Percentiles rank a stretch among this genome's conserved stretches.
phyloP scores from a whole-genome alignment of 2,329 filamentous ascomycete genomes.

The Scytalidium sp. region DNA sequence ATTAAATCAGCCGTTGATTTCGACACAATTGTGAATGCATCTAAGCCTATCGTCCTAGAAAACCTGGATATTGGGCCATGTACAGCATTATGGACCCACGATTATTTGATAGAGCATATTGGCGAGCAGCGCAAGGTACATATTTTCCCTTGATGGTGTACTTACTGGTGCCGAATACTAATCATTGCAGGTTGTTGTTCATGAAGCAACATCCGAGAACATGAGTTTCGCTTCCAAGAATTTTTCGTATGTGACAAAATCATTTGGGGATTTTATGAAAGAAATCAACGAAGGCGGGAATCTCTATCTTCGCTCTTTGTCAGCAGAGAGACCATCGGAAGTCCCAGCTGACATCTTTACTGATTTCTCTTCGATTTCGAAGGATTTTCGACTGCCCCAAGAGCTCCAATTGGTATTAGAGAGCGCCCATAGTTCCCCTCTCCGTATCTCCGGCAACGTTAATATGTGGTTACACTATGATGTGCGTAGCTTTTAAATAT shows the following conservation, averaged over 20 bases:
- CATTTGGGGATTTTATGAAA: conserved; percentile 65
- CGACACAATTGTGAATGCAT: conserved; percentile 50
- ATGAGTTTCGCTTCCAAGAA: conserved; percentile 87
- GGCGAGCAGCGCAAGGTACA: conserved; percentile 61
- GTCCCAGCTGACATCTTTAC: conserved; percentile 64
- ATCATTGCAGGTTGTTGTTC: conserved; percentile 62
- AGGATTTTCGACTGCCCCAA: conserved; percentile 67
- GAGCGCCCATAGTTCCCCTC: conserved; percentile 72
- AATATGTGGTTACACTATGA: conserved; percentile 93
- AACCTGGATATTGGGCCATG: conserved; percentile 66
- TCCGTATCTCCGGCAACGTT: conserved; percentile 76
- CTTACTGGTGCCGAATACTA: conserved; percentile 5
- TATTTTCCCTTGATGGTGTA: conserved; percentile 10
- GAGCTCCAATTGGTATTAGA: conserved; percentile 55
- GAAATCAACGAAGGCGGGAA: conserved; percentile 56
- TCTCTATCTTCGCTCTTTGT: conserved; percentile 78
- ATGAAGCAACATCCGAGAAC: conserved; percentile 60
- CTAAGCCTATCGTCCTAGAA: conserved; percentile 64
- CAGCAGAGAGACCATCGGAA: conserved; percentile 63
- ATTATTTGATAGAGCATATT: conserved; percentile 63
- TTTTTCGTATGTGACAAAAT: conserved; percentile 69
- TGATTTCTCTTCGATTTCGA: conserved; percentile 69
- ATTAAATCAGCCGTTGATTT: conserved; percentile 57
- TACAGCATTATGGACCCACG: conserved; percentile 61
- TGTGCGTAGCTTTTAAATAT: conserved; percentile 41